Evolutionary conservation across 805 yeast species (phyloP), one percentile per base, ranked within the genome.

Genomic region (Sugiyamaella qingdaonensis): DNA sequence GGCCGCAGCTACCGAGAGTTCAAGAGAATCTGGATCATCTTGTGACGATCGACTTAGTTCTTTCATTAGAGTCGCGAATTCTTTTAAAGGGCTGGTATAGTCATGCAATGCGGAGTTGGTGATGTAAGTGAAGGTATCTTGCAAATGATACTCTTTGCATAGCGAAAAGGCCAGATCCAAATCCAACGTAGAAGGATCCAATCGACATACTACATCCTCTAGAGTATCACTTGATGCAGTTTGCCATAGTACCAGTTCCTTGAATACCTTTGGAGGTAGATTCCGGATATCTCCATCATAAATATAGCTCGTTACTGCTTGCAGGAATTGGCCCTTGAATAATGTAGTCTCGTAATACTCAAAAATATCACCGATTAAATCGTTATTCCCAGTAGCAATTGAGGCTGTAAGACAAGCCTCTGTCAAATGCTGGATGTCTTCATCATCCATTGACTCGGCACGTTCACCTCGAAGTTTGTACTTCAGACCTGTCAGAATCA

Each of bases 41-140:
- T 27, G 37, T 29, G 46, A 41, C 2, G 41, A 42, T 18, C 10
- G 21, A 52, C 21, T 14, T 52, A 49, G 21, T 27, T 31, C 27
- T 34, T 51, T 34, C 18, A 71, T 55, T 10, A 68, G 58, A n/a
- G 68, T 62, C 2, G 84, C 58, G 27, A 85, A 82, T 27, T 85
- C 89, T 27, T 78, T 62, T 33, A 90, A 68, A 0, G 97, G 96
- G 0, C 89, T 77, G 13, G 76, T 63, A 65, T 80, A 89, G 63
- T 94, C 98, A 19, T 75, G 68, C 39, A 94, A 71, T 3, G 88
- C 70, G 1, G 70, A 72, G 58, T 82, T 88, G 86, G 92, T 86
- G 16, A 94, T 78, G 64, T 81, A 89, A 0, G 82, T 76, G 47
- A 79, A 70, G 35, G 88, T 78, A 50, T 88, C 95, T 34, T 74